Evolutionary conservation across 1,139 yeast genomes (phyloP).

Genomic region (Debaryomyces robertsiae): DNA sequence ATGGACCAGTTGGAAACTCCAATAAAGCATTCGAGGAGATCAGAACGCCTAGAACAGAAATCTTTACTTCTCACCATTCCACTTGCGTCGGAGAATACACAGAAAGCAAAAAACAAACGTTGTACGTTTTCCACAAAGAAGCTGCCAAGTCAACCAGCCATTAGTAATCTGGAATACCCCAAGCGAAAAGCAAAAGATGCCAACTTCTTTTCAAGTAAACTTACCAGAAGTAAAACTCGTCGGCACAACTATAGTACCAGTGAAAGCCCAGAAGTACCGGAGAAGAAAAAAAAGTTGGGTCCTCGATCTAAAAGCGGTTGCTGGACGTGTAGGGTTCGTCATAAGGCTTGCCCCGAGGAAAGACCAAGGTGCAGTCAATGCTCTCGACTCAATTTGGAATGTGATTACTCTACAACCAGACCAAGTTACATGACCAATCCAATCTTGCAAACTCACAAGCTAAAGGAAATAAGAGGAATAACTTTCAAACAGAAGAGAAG

Average conservation of each 20-base stretch:
- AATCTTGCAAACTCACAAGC: constrained; percentile 40
- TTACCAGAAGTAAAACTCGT: constrained; percentile 15
- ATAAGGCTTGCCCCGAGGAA: constrained; percentile 66
- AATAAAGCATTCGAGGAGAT: not conserved
- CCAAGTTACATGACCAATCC: constrained; percentile 59
- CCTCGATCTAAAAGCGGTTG: constrained; percentile 62
- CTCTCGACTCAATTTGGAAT: constrained; percentile 47
- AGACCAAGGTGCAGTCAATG: constrained; percentile 60
- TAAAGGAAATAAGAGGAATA: constrained; percentile 49
- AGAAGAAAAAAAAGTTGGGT: constrained; percentile 18
- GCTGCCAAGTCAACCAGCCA: not conserved
- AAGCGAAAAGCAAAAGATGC: constrained; percentile 9
- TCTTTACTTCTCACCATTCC: not conserved
- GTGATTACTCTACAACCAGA: constrained; percentile 54
- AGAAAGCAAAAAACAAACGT: not conserved
- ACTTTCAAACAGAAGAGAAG: constrained; percentile 34
- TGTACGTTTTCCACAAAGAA: constrained; percentile 2
- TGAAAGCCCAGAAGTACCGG: constrained; percentile 7
- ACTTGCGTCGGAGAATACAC: not conserved
- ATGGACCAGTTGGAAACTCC: not conserved
- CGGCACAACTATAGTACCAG: constrained; percentile 1
- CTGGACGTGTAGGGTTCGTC: constrained; percentile 69
- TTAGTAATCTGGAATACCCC: not conserved
- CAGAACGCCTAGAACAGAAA: not conserved
- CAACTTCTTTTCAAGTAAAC: constrained; percentile 14